Conservation (phyloP, 768 basidiomycete species). For the Phylloporus arenicola region DNA sequence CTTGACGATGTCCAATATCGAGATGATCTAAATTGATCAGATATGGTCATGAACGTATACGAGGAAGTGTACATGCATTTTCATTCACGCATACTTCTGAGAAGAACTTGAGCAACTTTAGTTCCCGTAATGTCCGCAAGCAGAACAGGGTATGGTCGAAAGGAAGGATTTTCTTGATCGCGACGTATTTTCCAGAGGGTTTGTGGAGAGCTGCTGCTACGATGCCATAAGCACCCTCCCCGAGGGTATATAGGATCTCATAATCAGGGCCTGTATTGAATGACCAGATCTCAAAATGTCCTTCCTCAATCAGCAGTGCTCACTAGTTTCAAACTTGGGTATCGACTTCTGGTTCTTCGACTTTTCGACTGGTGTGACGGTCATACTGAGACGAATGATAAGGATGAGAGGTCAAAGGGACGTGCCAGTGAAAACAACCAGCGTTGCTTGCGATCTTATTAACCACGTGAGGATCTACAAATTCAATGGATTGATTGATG, state of each 20-base stretch:
- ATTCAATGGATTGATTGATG: constrained; percentile 8
- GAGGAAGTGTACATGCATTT: constrained; percentile 45
- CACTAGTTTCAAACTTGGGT: constrained; percentile 71
- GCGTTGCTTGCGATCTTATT: background rate
- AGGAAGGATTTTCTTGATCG: constrained; percentile 93
- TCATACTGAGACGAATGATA: background rate
- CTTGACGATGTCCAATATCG: constrained; percentile 86
- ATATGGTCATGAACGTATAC: constrained; percentile 4
- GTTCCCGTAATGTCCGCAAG: constrained; percentile 81
- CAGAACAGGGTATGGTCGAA: constrained; percentile 94
- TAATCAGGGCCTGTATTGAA: constrained; percentile 58
- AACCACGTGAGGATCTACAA: background rate
- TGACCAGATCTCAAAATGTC: constrained; percentile 2
- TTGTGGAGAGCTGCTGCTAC: constrained; percentile 86
- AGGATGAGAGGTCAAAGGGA: background rate
- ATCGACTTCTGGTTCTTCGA: constrained; percentile 56
- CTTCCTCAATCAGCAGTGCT: constrained; percentile 1
- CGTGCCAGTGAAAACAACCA: background rate
- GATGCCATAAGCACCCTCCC: constrained; percentile 87
- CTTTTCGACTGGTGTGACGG: constrained; percentile 10
- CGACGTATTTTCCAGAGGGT: constrained; percentile 77
- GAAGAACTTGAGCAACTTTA: constrained; percentile 86
- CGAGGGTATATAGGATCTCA: constrained; percentile 66
- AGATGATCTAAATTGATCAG: constrained; percentile 61
- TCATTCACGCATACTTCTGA: constrained; percentile 76